Base-by-base conservation (phyloP, 2,329 filamentous ascomycete species). In the Paecilomyces formosus region DNA sequence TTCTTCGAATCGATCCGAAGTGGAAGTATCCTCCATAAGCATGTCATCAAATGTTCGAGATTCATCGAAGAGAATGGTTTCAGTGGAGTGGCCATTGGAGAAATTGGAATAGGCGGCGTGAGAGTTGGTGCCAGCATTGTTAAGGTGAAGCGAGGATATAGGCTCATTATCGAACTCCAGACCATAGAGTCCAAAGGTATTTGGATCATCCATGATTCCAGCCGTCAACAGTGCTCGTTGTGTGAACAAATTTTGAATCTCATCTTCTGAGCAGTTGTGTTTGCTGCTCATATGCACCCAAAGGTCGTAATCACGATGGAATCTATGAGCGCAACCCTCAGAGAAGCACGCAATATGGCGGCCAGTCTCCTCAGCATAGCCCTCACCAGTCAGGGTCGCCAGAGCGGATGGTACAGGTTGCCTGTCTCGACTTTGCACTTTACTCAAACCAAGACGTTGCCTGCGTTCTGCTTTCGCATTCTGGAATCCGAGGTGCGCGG, bases 401-500 rank as follows among this genome's bases (percentile, higher is more conserved):
- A 82, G 65, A 2, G 73, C 70, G 11, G 75, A 75, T 28, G 60
- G 62, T 53, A 63, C 53, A 61, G 60, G 63, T 55, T 49, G 50
- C 59, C 67, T 70, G 60, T 61, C 66, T 61, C 61, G 64, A 55
- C 57, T 51, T 53, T 58, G 54, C 2, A 62, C 62, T 21, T 65
- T 65, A 39, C 51, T 57, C 11, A 65, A 22, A n/a, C 72, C 66
- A 51, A 70, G 64, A 39, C 72, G 70, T 54, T 74, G 69, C 26
- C 72, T 70, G 28, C 70, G 71, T 58, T 70, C 70, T 60, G 73
- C 70, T 67, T 76, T 76, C 62, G 73, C 69, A 63, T 78, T 76
- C 64, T 67, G 74, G 22, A 84, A 75, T n/a, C 86, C 85, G 26
- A 96, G 78, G 71, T 97, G 93, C 22, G 90, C 83, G 54, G 88